Percentiles rank a stretch among this genome's conserved stretches.
Evolutionary conservation across 768 basidiomycete species (phyloP).

Genomic region (Calocybe cyanea): DNA sequence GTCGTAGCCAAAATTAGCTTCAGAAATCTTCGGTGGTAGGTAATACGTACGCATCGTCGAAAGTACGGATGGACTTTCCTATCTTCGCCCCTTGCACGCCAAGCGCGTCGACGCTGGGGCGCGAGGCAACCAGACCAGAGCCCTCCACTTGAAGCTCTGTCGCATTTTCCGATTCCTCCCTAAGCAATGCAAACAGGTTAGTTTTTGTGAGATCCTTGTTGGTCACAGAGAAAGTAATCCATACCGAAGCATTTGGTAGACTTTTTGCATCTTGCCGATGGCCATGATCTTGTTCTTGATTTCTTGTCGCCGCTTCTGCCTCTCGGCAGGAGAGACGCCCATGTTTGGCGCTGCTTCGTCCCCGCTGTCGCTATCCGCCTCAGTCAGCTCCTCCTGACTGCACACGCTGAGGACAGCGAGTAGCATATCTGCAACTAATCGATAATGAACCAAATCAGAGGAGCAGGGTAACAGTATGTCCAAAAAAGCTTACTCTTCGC

Average conservation of each 20-base stretch:
- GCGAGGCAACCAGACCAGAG: constrained; percentile 22
- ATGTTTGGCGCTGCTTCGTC: constrained; percentile 25
- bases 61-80: constrained; percentile 59
- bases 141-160: constrained; percentile 55
- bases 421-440: constrained; percentile 92
- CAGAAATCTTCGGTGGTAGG: constrained; percentile 3
- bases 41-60: constrained; percentile 69
- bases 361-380: constrained; percentile 37
- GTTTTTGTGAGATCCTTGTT: not conserved
- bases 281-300: constrained; percentile 95
- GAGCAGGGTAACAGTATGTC: not conserved
- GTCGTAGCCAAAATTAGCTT: too few species aligned
- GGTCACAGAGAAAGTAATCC: constrained; percentile 20
- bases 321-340: constrained; percentile 34
- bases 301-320: constrained; percentile 56
- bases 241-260: constrained; percentile 86
- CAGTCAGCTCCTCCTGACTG: constrained; percentile 85
- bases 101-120: constrained; percentile 45
- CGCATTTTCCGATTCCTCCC: constrained; percentile 77
- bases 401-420: constrained; percentile 93
- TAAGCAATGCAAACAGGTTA: constrained; percentile 21
- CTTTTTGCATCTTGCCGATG: constrained; percentile 86
- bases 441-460: not conserved
- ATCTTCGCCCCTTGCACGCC: constrained; percentile 59
- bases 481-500: constrained; percentile 72